Conservation (phyloP, 2,329 filamentous ascomycete genomes). For the Epichloe brachyelytri region DNA sequence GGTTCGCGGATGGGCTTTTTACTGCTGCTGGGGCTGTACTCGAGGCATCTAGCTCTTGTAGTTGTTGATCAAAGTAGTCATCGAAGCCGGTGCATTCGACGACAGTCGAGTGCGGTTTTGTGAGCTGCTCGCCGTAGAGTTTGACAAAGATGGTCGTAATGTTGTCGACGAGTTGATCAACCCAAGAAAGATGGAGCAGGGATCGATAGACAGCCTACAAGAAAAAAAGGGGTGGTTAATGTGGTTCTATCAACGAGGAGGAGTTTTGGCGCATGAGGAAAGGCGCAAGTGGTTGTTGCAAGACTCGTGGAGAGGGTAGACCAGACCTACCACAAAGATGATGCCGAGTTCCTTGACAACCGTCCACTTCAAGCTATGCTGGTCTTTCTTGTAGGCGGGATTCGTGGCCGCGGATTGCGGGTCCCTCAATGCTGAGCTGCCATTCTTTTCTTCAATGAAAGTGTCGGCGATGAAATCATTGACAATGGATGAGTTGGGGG, state of each 20-base stretch:
- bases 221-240: not conserved
- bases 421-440: slow-evolving; percentile 46
- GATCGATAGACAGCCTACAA: slow-evolving; percentile 87
- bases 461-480: slow-evolving; percentile 93
- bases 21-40: slow-evolving; percentile 21
- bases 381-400: slow-evolving; percentile 74
- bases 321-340: slow-evolving; percentile 67
- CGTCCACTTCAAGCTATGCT: slow-evolving; percentile 91
- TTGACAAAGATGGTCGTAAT: slow-evolving; percentile 85
- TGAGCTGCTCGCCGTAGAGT: slow-evolving; percentile 79
- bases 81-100: slow-evolving; percentile 74
- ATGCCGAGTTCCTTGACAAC: slow-evolving; percentile 83
- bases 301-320: not conserved
- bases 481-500: slow-evolving; percentile 69
- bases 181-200: slow-evolving; percentile 88
- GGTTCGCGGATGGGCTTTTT: slow-evolving; percentile 9
- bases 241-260: not conserved
- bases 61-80: slow-evolving; percentile 86
- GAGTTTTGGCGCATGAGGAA: not conserved
- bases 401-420: slow-evolving; percentile 47
- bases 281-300: not conserved
- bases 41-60: slow-evolving; percentile 62
- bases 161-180: slow-evolving; percentile 92
- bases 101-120: slow-evolving; percentile 63
- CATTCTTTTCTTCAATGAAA: slow-evolving; percentile 87